Percentiles rank a stretch among this genome's conserved stretches.
Conservation (phyloP, 2,329 filamentous ascomycete genomes). For the Epichloe amarillans region DNA sequence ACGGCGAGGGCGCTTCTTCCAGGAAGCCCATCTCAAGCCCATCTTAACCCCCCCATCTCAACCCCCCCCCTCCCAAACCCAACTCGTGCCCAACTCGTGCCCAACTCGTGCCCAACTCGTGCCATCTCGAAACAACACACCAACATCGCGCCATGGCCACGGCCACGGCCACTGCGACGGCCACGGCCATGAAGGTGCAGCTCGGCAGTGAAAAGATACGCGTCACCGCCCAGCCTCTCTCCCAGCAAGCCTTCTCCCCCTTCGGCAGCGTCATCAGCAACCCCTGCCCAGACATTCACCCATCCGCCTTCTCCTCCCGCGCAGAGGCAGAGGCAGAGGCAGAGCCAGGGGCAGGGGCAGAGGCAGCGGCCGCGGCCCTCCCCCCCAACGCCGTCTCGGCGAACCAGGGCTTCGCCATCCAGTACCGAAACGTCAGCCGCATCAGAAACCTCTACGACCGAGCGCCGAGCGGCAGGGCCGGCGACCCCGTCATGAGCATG, state of each 20-base stretch:
- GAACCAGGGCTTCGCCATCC: conserved; percentile 83
- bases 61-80: too few relatives aligned
- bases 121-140: too few relatives aligned
- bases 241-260: conserved; percentile 53
- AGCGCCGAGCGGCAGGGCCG: conserved; percentile 39
- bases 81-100: too few relatives aligned
- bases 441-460: conserved; percentile 58
- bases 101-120: too few relatives aligned
- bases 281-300: conserved; percentile 44
- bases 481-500: conserved; percentile 61
- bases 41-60: too few relatives aligned
- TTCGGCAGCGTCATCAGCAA: conserved; percentile 80
- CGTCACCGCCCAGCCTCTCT: conserved; percentile 53
- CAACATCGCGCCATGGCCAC: background rate
- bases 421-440: conserved; percentile 69
- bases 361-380: conserved; percentile 7
- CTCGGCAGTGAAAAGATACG: conserved; percentile 13
- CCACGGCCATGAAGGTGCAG: conserved; percentile 9
- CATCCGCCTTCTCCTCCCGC: conserved; percentile 30
- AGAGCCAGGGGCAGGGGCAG: background rate
- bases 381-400: conserved; percentile 42
- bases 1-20: too few relatives aligned
- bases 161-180: background rate
- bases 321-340: conserved; percentile 4
- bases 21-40: too few relatives aligned